Conservation (phyloP, 257 asterid genomes). For the Nyctanthes arbortristis region DNA sequence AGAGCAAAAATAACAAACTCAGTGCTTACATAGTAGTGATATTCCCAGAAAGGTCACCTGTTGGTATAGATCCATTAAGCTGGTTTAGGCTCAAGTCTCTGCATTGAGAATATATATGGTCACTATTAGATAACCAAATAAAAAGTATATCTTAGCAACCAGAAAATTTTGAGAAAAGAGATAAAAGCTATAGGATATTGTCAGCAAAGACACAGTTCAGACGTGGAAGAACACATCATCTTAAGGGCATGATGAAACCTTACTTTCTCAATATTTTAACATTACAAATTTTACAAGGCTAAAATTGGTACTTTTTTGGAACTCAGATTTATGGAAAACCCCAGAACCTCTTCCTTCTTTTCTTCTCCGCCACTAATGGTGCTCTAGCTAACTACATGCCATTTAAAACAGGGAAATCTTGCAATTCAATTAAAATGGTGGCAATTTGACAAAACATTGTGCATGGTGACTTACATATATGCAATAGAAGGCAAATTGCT, state of each 20-base stretch:
- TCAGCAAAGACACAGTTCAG: background rate
- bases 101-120: conserved; percentile 19
- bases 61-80: conserved; percentile 73
- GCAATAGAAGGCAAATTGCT: conserved; percentile 60
- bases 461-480: conserved; percentile 62
- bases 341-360: background rate
- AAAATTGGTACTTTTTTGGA: too few relatives aligned
- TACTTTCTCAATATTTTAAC: too few relatives aligned
- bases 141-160: background rate
- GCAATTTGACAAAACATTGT: background rate
- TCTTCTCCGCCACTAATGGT: background rate
- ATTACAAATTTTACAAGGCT: too few relatives aligned
- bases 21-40: conserved; percentile 84
- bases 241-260: too few relatives aligned
- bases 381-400: background rate
- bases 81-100: conserved; percentile 86
- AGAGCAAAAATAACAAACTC: conserved; percentile 15
- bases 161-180: background rate
- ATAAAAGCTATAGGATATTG: background rate
- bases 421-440: background rate
- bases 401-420: background rate
- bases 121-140: conserved; percentile 15
- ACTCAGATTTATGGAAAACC: too few relatives aligned
- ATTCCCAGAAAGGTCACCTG: conserved; percentile 54
- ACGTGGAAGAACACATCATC: background rate